These are phyloP conservation scores for Colletotrichum cereale DNA, from an alignment of 2,329 filamentous ascomycete species.

Conservation along the genomic window DNA sequence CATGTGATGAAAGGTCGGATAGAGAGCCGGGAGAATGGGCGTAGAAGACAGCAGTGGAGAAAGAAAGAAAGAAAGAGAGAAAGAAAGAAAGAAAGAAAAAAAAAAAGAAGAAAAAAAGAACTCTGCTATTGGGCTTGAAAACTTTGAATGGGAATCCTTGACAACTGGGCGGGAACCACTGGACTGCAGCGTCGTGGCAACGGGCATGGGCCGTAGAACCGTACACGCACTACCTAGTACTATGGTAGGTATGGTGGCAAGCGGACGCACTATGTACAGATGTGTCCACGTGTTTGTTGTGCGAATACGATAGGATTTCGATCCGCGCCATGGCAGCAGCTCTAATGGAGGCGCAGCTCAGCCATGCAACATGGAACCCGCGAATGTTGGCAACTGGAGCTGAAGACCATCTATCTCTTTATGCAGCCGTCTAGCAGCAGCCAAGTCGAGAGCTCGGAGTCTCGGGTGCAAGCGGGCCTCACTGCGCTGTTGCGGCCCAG, in stretches of 20 bases:
- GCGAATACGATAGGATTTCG: slow-evolving; percentile 6
- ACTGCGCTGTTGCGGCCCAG: slow-evolving; percentile 21
- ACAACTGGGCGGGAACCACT: background rate
- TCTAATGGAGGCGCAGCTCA: slow-evolving; percentile 33
- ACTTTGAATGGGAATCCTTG: slow-evolving; percentile 1
- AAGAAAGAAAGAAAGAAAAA: background rate
- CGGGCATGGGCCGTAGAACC: slow-evolving; percentile 4
- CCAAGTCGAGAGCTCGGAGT: slow-evolving; percentile 30
- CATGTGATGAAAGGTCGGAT: background rate
- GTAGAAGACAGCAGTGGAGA: slow-evolving; percentile 16
- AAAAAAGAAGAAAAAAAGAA: background rate
- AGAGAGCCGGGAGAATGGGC: background rate
- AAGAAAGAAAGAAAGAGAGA: background rate
- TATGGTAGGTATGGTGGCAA: background rate
- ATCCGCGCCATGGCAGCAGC: slow-evolving; percentile 36
- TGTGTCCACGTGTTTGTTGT: slow-evolving; percentile 23
- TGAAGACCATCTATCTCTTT: slow-evolving; percentile 17
- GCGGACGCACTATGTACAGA: slow-evolving; percentile 12
- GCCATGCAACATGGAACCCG: slow-evolving; percentile 30
- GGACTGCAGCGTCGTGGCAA: slow-evolving; percentile 15
- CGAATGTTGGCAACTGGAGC: slow-evolving; percentile 23
- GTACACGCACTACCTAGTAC: background rate
- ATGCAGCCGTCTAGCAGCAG: slow-evolving; percentile 25
- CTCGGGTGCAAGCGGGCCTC: slow-evolving; percentile 34
- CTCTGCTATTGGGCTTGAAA: background rate